Conservation (phyloP, 176 grass and related monocot genomes). For the Oryza meyeriana region DNA sequence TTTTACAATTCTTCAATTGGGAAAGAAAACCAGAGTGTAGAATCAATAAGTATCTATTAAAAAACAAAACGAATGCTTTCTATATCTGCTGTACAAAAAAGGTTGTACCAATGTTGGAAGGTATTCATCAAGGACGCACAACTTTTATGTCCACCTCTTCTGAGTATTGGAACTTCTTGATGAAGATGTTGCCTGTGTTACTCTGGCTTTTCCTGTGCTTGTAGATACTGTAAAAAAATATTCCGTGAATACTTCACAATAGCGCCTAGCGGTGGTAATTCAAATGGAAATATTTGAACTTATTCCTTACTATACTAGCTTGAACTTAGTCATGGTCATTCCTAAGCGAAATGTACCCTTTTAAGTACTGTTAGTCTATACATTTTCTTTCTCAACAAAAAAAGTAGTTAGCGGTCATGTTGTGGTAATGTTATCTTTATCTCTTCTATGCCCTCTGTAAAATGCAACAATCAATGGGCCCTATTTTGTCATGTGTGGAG, state of each 20-base stretch:
- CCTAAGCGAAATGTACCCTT: neutral
- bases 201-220: conserved; percentile 28
- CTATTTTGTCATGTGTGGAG: neutral
- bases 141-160: conserved; percentile 49
- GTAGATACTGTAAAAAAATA: conserved; percentile 43
- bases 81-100: conserved; percentile 32
- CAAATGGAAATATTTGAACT: neutral
- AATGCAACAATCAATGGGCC: neutral
- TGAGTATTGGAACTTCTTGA: conserved; percentile 32
- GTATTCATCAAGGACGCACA: neutral
- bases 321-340: neutral
- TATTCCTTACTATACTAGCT: neutral
- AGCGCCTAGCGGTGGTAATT: neutral
- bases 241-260: neutral
- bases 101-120: conserved; percentile 3
- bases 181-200: conserved; percentile 39
- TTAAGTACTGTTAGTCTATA: neutral
- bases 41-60: conserved; percentile 12
- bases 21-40: neutral
- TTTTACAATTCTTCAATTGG: neutral
- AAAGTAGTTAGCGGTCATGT: neutral
- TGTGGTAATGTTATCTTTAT: too few species aligned
- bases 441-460: too few species aligned
- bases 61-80: neutral
- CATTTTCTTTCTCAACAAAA: too few species aligned